phyloP scores from a whole-genome alignment of 129 eudicot species.

The Dittrichia graveolens region DNA sequence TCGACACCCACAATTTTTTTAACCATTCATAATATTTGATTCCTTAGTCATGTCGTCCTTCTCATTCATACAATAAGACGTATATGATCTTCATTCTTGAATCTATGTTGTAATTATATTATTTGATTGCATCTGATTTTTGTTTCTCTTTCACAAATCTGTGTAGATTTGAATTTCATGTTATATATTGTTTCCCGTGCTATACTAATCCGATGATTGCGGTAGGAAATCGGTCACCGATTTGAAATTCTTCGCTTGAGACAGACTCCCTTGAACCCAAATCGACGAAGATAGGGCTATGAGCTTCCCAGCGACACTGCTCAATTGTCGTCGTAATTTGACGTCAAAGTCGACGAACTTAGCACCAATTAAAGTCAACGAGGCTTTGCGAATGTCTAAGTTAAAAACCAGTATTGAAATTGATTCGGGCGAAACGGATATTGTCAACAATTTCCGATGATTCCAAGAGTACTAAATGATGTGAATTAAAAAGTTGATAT shows the following conservation, averaged over 20 bases:
- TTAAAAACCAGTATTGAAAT: constrained; percentile 24
- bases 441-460: constrained; percentile 24
- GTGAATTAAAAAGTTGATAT: constrained; percentile 18
- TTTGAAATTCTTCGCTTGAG: constrained; percentile 5
- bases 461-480: constrained; percentile 29
- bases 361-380: constrained; percentile 46
- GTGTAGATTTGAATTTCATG: constrained; percentile 17
- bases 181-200: constrained; percentile 3
- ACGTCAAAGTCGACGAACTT: constrained; percentile 24
- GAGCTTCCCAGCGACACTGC: constrained; percentile 21
- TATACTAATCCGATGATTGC: constrained; percentile 20
- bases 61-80: not conserved
- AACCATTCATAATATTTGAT: not conserved
- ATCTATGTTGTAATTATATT: no score
- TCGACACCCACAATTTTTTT: not conserved
- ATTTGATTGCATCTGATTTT: not conserved
- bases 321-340: constrained; percentile 21
- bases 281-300: constrained; percentile 30
- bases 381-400: constrained; percentile 37
- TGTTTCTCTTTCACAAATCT: not conserved
- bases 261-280: constrained; percentile 2
- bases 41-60: not conserved
- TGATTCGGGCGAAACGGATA: constrained; percentile 18
- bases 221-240: constrained; percentile 5
- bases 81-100: constrained; percentile 4